phyloP scores from a whole-genome alignment of 495 filamentous ascomycete genomes.

The Aspergillus homomorphus region DNA sequence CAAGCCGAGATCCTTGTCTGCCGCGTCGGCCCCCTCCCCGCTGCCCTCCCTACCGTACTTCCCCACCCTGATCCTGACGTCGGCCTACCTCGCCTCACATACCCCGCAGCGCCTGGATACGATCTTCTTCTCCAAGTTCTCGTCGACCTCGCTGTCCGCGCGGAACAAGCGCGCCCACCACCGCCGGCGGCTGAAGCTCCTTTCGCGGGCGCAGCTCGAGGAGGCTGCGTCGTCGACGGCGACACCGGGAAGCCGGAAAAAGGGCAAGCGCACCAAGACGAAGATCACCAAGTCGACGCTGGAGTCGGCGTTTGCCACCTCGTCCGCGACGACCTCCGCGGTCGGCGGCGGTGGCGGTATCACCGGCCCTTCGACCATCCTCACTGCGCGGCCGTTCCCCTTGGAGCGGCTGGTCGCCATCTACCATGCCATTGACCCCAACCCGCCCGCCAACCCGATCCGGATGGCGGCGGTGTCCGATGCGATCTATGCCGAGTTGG shows the following conservation, averaged over 20 bases:
- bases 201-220: slow-evolving; percentile 43
- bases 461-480: slow-evolving; percentile 46
- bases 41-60: slow-evolving; percentile 65
- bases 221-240: slow-evolving; percentile 24
- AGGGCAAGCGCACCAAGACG: slow-evolving; percentile 41
- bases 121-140: slow-evolving; percentile 79
- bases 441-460: slow-evolving; percentile 55
- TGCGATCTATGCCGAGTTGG: slow-evolving; percentile 68
- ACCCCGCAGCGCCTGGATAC: slow-evolving; percentile 76
- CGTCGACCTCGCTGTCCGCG: slow-evolving; percentile 50
- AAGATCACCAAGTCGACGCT: slow-evolving; percentile 50
- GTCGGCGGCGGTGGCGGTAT: slow-evolving; percentile 33
- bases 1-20: slow-evolving; percentile 15
- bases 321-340: slow-evolving; percentile 39
- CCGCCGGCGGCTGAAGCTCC: slow-evolving; percentile 47
- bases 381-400: slow-evolving; percentile 74
- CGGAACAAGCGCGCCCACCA: slow-evolving; percentile 56
- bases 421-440: slow-evolving; percentile 72
- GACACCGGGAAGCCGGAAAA: slow-evolving; percentile 30
- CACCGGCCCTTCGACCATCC: slow-evolving; percentile 68
- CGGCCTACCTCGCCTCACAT: slow-evolving; percentile 88
- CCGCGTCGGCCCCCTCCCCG: slow-evolving; percentile 35
- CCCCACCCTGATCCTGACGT: slow-evolving; percentile 76
- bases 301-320: slow-evolving; percentile 39
- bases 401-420: slow-evolving; percentile 87